These are phyloP conservation scores for Russula sp. DNA, from an alignment of 768 basidiomycete genomes.

Conservation along the genomic window DNA sequence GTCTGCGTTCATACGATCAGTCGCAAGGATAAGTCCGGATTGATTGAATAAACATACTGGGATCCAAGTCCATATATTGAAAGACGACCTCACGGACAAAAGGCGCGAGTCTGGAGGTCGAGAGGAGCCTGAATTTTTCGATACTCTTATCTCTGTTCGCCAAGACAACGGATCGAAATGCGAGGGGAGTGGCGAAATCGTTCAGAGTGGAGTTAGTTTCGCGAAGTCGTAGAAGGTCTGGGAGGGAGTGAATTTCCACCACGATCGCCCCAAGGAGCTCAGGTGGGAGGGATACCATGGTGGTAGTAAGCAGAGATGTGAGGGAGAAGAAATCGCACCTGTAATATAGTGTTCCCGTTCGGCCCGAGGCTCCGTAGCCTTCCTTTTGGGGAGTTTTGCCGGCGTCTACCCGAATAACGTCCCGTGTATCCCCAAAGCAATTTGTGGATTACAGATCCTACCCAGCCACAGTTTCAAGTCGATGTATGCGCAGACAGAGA, in stretches of 20 bases:
- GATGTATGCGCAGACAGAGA: neutral
- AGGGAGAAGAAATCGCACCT: neutral
- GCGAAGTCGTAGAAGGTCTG: conserved; percentile 12
- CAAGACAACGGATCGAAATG: conserved; percentile 9
- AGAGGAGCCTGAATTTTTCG: neutral
- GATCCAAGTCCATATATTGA: conserved; percentile 15
- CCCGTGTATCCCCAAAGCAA: no score
- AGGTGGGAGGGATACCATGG: conserved; percentile 6
- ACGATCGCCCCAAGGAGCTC: conserved; percentile 10
- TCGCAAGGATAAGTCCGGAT: neutral
- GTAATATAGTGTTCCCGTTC: neutral
- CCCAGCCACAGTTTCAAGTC: neutral
- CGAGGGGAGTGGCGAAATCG: conserved; percentile 18
- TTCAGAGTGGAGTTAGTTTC: neutral
- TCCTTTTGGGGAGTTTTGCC: neutral
- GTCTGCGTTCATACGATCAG: neutral
- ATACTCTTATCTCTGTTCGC: conserved; percentile 8
- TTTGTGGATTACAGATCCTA: neutral
- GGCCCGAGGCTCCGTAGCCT: neutral
- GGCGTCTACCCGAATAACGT: no score
- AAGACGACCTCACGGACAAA: conserved; percentile 8
- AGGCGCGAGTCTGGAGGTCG: neutral
- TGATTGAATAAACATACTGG: neutral
- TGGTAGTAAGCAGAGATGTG: conserved; percentile 1
- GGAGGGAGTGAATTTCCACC: neutral